phyloP scores from a whole-genome alignment of 257 asterid genomes.

The Nicotiana tomentosiformis region DNA sequence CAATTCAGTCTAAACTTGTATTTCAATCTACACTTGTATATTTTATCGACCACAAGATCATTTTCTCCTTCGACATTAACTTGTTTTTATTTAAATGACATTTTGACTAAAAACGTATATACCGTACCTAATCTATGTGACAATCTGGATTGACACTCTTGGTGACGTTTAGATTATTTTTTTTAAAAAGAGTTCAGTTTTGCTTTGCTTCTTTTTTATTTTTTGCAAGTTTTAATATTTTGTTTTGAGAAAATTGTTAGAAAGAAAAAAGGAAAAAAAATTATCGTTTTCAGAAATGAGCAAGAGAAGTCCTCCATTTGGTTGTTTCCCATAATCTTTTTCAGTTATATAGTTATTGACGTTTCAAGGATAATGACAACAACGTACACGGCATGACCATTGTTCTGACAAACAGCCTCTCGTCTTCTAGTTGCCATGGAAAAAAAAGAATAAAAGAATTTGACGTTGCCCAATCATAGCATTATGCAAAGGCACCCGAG shows the following conservation, averaged over 20 bases:
- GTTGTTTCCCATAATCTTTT: neutral
- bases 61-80: neutral
- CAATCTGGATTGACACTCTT: too few relatives aligned
- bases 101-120: too few relatives aligned
- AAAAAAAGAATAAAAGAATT: neutral
- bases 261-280: too few relatives aligned
- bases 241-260: neutral
- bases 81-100: neutral
- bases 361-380: neutral
- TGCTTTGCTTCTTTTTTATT: too few relatives aligned
- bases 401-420: too few relatives aligned
- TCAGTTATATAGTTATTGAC: neutral
- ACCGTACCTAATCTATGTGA: neutral
- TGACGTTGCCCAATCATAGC: neutral
- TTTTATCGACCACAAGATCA: neutral
- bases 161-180: too few relatives aligned
- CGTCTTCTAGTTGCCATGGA: too few relatives aligned
- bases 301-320: neutral
- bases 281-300: too few relatives aligned
- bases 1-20: neutral
- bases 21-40: neutral
- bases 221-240: too few relatives aligned
- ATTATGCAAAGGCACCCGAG: too few relatives aligned
- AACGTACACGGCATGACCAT: neutral
- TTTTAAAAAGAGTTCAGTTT: too few relatives aligned